These are phyloP conservation scores for Gentiana macrophylla DNA, from an alignment of 257 asterid species.

Conservation along the genomic window DNA sequence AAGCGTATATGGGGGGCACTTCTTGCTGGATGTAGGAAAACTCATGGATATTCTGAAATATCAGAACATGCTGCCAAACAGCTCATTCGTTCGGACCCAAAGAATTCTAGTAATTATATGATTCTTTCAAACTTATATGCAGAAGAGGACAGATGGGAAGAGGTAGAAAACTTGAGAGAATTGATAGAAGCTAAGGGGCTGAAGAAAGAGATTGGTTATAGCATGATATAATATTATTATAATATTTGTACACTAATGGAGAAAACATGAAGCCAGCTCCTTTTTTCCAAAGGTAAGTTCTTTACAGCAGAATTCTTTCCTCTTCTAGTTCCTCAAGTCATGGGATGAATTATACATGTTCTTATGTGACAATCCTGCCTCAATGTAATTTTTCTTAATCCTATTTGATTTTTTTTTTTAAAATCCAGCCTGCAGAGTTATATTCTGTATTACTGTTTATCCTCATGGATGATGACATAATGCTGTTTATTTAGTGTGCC, in stretches of 20 bases:
- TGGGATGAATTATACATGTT: no score
- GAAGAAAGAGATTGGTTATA: constrained; percentile 51
- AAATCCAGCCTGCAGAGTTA: no score
- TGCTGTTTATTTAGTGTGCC: no score
- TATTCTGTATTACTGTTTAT: no score
- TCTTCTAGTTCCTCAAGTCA: no score
- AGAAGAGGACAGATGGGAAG: constrained; percentile 70
- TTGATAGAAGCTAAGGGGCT: constrained; percentile 27
- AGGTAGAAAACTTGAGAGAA: constrained; percentile 52
- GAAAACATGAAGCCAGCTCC: background rate
- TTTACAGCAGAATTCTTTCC: no score
- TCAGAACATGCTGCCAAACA: constrained; percentile 37
- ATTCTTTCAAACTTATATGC: constrained; percentile 54
- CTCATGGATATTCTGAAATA: constrained; percentile 32
- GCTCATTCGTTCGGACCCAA: constrained; percentile 41
- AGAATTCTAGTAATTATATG: constrained; percentile 44
- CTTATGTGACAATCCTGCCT: no score
- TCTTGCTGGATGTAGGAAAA: constrained; percentile 61
- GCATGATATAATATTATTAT: constrained; percentile 17
- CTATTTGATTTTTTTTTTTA: no score
- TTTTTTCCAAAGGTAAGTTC: no score
- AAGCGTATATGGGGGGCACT: constrained; percentile 75
- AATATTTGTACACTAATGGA: background rate
- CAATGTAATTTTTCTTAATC: no score
- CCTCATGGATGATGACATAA: no score